Conservation (phyloP, 805 yeast genomes). For the Soucietia sequanensis region DNA sequence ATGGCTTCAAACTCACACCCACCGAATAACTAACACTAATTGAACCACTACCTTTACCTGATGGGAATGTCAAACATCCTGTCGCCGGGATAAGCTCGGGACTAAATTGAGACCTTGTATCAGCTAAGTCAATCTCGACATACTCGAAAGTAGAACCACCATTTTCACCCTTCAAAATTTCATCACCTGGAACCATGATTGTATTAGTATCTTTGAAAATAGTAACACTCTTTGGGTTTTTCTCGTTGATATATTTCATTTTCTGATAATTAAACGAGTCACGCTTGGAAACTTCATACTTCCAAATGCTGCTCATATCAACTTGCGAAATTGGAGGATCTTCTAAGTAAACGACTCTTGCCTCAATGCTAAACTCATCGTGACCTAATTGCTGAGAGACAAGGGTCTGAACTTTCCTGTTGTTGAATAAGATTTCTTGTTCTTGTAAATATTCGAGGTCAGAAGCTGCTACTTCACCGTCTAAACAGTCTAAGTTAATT, state of each 20-base stretch:
- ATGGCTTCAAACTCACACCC: conserved; percentile 4
- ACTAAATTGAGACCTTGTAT: conserved; percentile 3
- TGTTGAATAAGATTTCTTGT: too few relatives aligned
- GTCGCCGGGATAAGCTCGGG: conserved; percentile 13
- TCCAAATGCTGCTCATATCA: too few relatives aligned
- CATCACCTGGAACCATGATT: conserved; percentile 12
- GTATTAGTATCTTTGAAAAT: conserved; percentile 17
- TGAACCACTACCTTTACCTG: conserved; percentile 8
- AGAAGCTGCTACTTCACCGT: too few relatives aligned
- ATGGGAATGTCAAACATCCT: conserved; percentile 10
- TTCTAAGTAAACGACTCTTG: too few relatives aligned
- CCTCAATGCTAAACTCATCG: too few relatives aligned
- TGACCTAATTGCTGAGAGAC: too few relatives aligned
- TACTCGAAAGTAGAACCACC: conserved; percentile 1
- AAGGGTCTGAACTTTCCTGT: too few relatives aligned
- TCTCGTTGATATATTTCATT: conserved; percentile 9
- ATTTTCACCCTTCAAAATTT: conserved; percentile 1
- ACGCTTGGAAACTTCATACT: conserved; percentile 8
- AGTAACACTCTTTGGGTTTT: conserved; percentile 11
- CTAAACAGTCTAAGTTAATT: too few relatives aligned
- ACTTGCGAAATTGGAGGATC: too few relatives aligned
- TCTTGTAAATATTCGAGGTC: too few relatives aligned
- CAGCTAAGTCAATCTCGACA: conserved; percentile 3
- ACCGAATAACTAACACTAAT: conserved; percentile 7
- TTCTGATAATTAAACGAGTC: conserved; percentile 8